Conservation (phyloP, 2,329 filamentous ascomycete genomes). For the Corinectria fuckeliana region DNA sequence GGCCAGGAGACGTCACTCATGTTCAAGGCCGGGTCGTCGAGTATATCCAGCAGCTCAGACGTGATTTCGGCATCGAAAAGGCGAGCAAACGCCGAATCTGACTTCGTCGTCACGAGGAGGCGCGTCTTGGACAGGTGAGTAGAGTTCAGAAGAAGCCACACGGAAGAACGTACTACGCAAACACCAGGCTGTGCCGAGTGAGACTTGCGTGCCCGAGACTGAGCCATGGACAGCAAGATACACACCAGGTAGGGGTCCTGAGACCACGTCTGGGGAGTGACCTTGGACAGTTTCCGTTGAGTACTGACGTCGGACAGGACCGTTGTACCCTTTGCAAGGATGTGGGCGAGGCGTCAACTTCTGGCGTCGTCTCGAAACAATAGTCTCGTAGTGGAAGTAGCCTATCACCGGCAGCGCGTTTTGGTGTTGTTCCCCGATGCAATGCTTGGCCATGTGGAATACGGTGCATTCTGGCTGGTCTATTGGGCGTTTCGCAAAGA, state of each 20-base stretch:
- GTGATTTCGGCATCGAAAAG: slow-evolving; percentile 3
- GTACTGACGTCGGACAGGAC: neutral
- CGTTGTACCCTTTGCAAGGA: neutral
- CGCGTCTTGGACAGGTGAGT: slow-evolving; percentile 1
- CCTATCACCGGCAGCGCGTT: neutral
- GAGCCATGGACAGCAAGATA: slow-evolving; percentile 9
- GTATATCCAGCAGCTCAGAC: neutral
- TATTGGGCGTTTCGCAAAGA: neutral
- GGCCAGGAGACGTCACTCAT: neutral
- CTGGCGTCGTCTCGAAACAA: neutral
- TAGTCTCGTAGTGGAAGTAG: slow-evolving; percentile 2
- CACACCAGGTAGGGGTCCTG: slow-evolving; percentile 13
- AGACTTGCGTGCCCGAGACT: neutral
- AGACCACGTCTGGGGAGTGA: slow-evolving; percentile 4
- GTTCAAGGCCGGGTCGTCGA: neutral
- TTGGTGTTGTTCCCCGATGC: neutral
- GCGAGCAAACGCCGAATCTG: neutral
- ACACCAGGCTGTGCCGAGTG: neutral
- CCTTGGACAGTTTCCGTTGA: neutral
- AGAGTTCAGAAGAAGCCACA: neutral
- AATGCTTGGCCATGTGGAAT: neutral
- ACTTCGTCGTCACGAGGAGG: slow-evolving; percentile 4
- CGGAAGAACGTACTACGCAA: neutral
- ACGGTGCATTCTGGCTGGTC: neutral
- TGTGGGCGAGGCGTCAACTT: neutral